Evolutionary conservation across 148 eudicot genomes (phyloP).

Genomic region (Cornus controversa): DNA sequence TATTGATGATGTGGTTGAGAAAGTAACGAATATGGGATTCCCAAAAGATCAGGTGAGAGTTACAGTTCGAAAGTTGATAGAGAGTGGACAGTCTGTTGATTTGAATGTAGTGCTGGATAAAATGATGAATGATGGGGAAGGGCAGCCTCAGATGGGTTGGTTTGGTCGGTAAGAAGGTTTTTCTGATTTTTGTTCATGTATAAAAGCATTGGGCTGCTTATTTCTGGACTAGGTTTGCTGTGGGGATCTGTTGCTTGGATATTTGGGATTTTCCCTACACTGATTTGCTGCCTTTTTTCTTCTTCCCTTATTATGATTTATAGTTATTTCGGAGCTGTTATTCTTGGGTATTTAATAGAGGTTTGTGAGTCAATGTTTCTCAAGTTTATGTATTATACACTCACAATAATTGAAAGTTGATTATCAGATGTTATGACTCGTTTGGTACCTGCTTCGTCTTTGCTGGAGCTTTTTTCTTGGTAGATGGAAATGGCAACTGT

Average conservation of each 20-base stretch:
- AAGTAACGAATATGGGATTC: slow-evolving; percentile 84
- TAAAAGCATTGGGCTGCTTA: neutral
- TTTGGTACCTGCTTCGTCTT: too few species aligned
- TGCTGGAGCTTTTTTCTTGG: too few species aligned
- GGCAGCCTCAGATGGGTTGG: slow-evolving; percentile 64
- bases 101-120: slow-evolving; percentile 82
- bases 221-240: neutral
- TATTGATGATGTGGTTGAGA: slow-evolving; percentile 84
- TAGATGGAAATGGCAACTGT: too few species aligned
- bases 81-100: slow-evolving; percentile 86
- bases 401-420: too few species aligned
- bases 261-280: too few species aligned
- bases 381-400: too few species aligned
- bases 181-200: slow-evolving; percentile 14
- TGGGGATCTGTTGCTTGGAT: neutral
- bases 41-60: slow-evolving; percentile 84
- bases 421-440: too few species aligned
- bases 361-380: too few species aligned
- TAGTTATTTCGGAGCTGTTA: too few species aligned
- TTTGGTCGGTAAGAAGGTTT: slow-evolving; percentile 52
- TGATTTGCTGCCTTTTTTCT: neutral
- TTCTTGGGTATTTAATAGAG: too few species aligned
- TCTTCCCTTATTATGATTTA: too few species aligned
- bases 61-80: slow-evolving; percentile 72
- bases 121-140: slow-evolving; percentile 83